A percentile compares a stretch with the other conserved stretches of the same genome.
phyloP scores from a whole-genome alignment of 2,329 filamentous ascomycete species.

The Cladorrhinum sp. region DNA sequence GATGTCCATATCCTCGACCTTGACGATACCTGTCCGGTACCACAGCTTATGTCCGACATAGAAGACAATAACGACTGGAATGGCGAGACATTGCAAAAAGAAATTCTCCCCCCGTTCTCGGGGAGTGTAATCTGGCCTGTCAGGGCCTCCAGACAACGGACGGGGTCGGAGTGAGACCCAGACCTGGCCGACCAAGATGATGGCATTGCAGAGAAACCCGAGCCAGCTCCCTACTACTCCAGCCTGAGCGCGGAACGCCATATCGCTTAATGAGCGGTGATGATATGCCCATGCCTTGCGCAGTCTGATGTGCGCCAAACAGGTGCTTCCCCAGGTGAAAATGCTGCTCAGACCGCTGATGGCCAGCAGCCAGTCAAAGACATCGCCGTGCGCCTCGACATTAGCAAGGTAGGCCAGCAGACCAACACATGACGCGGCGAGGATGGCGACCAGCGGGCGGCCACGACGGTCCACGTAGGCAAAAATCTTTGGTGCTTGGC shows the following conservation, averaged over 20 bases:
- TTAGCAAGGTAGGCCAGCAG: slow-evolving; percentile 50
- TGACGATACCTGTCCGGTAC: slow-evolving; percentile 60
- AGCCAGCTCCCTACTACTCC: slow-evolving; percentile 64
- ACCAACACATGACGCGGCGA: slow-evolving; percentile 46
- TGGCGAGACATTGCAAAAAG: slow-evolving; percentile 53
- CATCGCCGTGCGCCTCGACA: slow-evolving; percentile 39
- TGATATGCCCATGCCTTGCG: slow-evolving; percentile 60
- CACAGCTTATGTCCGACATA: slow-evolving; percentile 57
- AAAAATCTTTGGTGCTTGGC: slow-evolving; percentile 56
- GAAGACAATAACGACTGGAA: slow-evolving; percentile 53
- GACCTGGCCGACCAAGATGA: slow-evolving; percentile 55
- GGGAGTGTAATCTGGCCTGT: slow-evolving; percentile 31
- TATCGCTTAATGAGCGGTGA: slow-evolving; percentile 62
- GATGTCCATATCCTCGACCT: slow-evolving; percentile 60
- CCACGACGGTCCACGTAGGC: slow-evolving; percentile 57
- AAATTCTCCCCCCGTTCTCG: slow-evolving; percentile 40
- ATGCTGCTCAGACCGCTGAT: slow-evolving; percentile 63
- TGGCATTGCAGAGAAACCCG: slow-evolving; percentile 54
- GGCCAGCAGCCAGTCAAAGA: slow-evolving; percentile 66
- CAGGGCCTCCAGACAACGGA: slow-evolving; percentile 10
- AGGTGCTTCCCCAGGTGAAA: slow-evolving; percentile 69
- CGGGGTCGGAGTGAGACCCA: slow-evolving; percentile 38
- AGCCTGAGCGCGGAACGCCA: slow-evolving; percentile 60
- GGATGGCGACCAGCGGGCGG: slow-evolving; percentile 51
- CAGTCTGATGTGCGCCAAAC: slow-evolving; percentile 67